Evolutionary conservation across 2,329 filamentous ascomycete genomes (phyloP), one percentile per base, ranked within the genome.

Genomic region (Exophiala spinifera): DNA sequence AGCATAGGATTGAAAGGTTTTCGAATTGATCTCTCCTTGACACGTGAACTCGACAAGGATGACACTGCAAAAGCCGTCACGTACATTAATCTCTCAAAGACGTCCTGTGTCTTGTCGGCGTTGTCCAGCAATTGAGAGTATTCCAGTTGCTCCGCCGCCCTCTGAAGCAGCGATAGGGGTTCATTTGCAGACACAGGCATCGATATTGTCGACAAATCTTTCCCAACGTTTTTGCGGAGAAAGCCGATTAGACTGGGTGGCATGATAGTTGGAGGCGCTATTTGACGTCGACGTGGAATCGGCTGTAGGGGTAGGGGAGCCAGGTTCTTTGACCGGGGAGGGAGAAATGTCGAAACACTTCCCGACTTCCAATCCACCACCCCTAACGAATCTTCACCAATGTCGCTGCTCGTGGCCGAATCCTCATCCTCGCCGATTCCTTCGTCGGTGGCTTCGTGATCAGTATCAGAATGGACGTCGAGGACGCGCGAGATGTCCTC

Each of bases 151-250:
- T 99, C 94, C 0, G 92, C 88, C 3, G 91, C 81, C 57, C 92
- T 87, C 70, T 99, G 94, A 4, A 97, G 78, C 10, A 95, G 75
- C 0, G 92, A 96, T 1, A 86, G 83, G 0, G 94, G 94, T 69
- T 99, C 94, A 70, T 99, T 99, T 20, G 92, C 86, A 3, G 92
- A 95, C 1, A 96, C 94, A 0, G 94, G 94, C 92, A 97, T 97
- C 45, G 90, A 91, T 61, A 99, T 95, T 2, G 91, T 95, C 56
- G 90, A 96, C 46, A 99, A 77, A 71, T 99, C 94, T 71, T 99
- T 99, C 67, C 94, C 94, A 8, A 97, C 94, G 64, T 99, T 99
- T 72, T 97, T 99, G 63, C 94, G 85, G 28, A 97, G 79, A 69
- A 97, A 96, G 0, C 89, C 89, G 62, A 99, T 96, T 49, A 99